Evolutionary conservation across 208 protist species (phyloP), one percentile per base, ranked within the genome.

Genomic region (Acanthamoeba triangularis): DNA sequence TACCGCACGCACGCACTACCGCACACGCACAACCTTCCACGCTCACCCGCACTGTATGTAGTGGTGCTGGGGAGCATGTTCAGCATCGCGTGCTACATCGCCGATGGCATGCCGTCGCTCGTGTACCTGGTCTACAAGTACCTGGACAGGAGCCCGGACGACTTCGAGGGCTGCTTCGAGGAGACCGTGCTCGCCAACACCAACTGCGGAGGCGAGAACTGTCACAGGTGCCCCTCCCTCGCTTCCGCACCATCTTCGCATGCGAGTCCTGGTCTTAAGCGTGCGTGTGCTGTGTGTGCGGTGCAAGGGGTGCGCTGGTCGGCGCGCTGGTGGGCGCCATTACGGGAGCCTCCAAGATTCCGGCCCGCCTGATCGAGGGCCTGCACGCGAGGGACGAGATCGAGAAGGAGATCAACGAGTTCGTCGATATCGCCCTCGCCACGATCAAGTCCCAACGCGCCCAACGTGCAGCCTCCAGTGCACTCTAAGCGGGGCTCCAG

Each of bases 51-150:
- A 2, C 41, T 47, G 41, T 47, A 56, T 56, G 52, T 16, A 85
- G 76, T 85, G 44, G 76, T 85, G 41, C 41, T 85, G 35, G 76
- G 76, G 30, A 85, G 49, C 33, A 56, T 52, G n/a, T 93, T 94
- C 35, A 44, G 94, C 85, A 96, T 91, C 44, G 84, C 85, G 6
- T 96, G 59, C 41, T 88, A 94, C 52, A 94, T 92, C n/a, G 56
- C 25, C 35, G 80, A 56, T 28, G 41, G 35, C 30, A 56, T 96
- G 28, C 87, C 94, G 25, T n/a, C 87, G 65, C 16, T 96, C 11
- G 20, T 95, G 0, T 94, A 94, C n/a, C 33, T 96, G 23, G 94
- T 54, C 13, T 88, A 90, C 41, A 96, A 96, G 94, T 61, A 96
- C 63, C 16, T 56, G n/a, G 41, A 16, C 54, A 4, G 35, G 10